Evolutionary conservation across 2,329 filamentous ascomycete species (phyloP), one percentile per base, ranked within the genome.

Genomic region (Ceratocystis colombiana): DNA sequence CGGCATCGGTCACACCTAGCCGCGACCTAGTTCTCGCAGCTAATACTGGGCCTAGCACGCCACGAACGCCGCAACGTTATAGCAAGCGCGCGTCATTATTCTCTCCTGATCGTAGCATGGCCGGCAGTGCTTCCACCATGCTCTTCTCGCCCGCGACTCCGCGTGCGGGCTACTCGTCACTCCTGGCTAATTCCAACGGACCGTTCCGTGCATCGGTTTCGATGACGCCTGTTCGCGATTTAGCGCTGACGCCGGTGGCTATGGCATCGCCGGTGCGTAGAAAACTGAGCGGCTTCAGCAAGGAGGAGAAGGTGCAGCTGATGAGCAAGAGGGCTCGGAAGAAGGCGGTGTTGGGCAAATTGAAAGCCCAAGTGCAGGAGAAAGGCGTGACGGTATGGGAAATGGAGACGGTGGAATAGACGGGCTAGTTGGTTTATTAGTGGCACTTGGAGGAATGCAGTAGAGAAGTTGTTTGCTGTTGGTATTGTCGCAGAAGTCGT

Each of bases 271-370:
- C 82, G 30, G 80, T 82, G 1, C 76, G 83, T 55, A 86, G 83
- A 76, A 87, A 85, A 77, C 71, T 87, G 66, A 84, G 79, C 68
- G 83, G 83, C 20, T 87, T 84, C 70, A 84, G 79, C 67, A 76
- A 77, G 41, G 78, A 80, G 64, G 85, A 88, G 72, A 86, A 84
- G 76, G 75, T 75, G 33, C 77, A 78, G 33, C 73, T 87, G 66
- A 83, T 79, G 74, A 77, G 79, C 67, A 83, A 81, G 73, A 75
- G 79, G 69, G 77, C 78, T n/a, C 79, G 77, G 68, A 77, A 83
- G 70, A 79, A 79, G 70, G 79, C 77, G 2, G 79, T 85, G 7
- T 74, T 84, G 33, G 75, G 75, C 41, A 82, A 81, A 72, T 73
- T 87, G 63, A 79, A 76, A 74, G 73, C 70, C 4, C 79, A 76